phyloP scores from a whole-genome alignment of 106 monocot genomes.

The Amphibolis antarctica region DNA sequence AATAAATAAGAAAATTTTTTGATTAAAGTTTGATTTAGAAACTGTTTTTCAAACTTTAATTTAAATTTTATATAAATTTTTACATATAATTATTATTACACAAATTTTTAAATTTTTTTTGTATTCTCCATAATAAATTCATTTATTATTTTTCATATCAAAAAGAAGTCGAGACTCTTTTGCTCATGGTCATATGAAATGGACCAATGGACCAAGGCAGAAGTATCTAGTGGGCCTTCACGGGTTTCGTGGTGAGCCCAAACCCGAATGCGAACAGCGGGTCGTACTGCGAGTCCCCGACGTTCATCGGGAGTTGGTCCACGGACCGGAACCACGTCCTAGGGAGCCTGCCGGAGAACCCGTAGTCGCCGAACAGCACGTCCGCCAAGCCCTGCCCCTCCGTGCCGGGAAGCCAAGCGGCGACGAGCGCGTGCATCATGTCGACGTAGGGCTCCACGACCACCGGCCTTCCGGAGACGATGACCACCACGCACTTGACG shows the following conservation, averaged over 20 bases:
- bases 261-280: conserved; percentile 12
- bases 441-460: conserved; percentile 8
- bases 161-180: too few species aligned
- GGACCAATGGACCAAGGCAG: too few species aligned
- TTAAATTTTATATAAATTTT: too few species aligned
- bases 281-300: conserved; percentile 9
- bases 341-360: conserved; percentile 16
- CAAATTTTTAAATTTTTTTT: too few species aligned
- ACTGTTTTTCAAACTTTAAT: too few species aligned
- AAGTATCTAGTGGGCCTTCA: too few species aligned
- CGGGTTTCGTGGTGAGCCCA: conserved; percentile 4
- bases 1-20: too few species aligned
- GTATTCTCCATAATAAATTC: too few species aligned
- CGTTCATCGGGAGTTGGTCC: conserved; percentile 18
- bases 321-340: conserved; percentile 13
- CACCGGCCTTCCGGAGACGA: conserved; percentile 14
- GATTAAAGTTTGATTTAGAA: too few species aligned
- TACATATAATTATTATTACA: too few species aligned
- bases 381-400: conserved; percentile 9
- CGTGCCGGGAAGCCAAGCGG: conserved; percentile 12
- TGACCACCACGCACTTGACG: conserved; percentile 11
- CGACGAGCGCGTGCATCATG: conserved; percentile 4
- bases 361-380: conserved; percentile 12
- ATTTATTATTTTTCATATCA: too few species aligned
- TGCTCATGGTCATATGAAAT: too few species aligned